These are phyloP conservation scores for Incumbomyces delicatus DNA, from an alignment of 2,329 filamentous ascomycete genomes.

Conservation along the genomic window DNA sequence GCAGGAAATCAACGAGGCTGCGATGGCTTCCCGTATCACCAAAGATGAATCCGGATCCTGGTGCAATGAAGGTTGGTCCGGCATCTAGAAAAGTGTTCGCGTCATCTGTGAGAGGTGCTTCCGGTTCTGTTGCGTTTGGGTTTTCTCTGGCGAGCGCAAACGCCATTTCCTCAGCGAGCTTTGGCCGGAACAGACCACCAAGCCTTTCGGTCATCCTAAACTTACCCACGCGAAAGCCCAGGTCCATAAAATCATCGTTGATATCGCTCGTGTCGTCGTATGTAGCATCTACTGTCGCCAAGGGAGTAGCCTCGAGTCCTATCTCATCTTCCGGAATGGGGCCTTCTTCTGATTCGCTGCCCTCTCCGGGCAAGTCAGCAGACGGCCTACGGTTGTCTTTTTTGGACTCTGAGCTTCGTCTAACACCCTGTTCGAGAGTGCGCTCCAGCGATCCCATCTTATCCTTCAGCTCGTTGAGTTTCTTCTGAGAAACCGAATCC, in stretches of 20 bases:
- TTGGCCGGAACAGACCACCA: slow-evolving; percentile 61
- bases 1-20: slow-evolving; percentile 52
- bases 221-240: slow-evolving; percentile 62
- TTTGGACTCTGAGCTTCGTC: slow-evolving; percentile 12
- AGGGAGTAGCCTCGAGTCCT: slow-evolving; percentile 51
- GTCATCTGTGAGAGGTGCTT: slow-evolving; percentile 13
- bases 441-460: slow-evolving; percentile 63
- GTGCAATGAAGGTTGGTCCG: slow-evolving; percentile 56
- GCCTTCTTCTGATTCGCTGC: slow-evolving; percentile 45
- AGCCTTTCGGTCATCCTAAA: slow-evolving; percentile 58
- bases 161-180: slow-evolving; percentile 59
- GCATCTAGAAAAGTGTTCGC: slow-evolving; percentile 49
- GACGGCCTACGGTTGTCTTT: slow-evolving; percentile 36
- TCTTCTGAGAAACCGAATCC: slow-evolving; percentile 60
- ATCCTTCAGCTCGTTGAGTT: slow-evolving; percentile 68
- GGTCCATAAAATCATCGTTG: slow-evolving; percentile 59
- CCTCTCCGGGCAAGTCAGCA: slow-evolving; percentile 28
- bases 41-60: slow-evolving; percentile 59
- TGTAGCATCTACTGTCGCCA: slow-evolving; percentile 55
- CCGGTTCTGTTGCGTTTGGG: slow-evolving; percentile 10
- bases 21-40: slow-evolving; percentile 41
- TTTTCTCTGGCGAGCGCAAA: slow-evolving; percentile 9
- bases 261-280: slow-evolving; percentile 55
- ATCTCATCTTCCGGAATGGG: slow-evolving; percentile 43
- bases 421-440: slow-evolving; percentile 57